A percentile compares a stretch with the other conserved stretches of the same genome.
phyloP scores from a whole-genome alignment of 495 filamentous ascomycete genomes.

The Penicillium verhagenii region DNA sequence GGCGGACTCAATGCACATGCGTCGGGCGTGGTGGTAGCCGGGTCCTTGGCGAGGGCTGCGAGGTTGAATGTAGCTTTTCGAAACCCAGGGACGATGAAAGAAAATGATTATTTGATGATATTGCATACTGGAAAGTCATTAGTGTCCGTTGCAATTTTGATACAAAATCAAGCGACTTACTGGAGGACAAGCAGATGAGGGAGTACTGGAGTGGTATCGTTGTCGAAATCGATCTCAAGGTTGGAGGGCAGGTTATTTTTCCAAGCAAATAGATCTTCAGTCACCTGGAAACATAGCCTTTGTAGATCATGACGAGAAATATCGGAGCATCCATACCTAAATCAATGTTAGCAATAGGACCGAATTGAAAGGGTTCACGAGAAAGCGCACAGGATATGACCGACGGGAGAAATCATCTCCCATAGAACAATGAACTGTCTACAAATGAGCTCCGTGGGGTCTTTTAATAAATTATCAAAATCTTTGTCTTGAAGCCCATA shows the following conservation, averaged over 20 bases:
- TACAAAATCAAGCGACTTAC: slow-evolving; percentile 22
- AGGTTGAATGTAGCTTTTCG: slow-evolving; percentile 49
- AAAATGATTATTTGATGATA: slow-evolving; percentile 54
- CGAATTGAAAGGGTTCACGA: not conserved
- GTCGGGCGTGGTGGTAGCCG: slow-evolving; percentile 46
- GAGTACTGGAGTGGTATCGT: slow-evolving; percentile 35
- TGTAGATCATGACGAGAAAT: slow-evolving; percentile 48
- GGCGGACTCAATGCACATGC: slow-evolving; percentile 50
- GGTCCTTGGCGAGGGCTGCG: slow-evolving; percentile 42
- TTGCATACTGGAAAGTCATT: slow-evolving; percentile 46
- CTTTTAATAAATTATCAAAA: slow-evolving; percentile 26
- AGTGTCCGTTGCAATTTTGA: not conserved
- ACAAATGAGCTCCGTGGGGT: slow-evolving; percentile 42
- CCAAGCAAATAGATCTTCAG: slow-evolving; percentile 47
- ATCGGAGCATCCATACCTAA: slow-evolving; percentile 45
- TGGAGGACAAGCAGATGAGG: slow-evolving; percentile 51
- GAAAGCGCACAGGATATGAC: slow-evolving; percentile 44
- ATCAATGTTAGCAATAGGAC: slow-evolving; percentile 10
- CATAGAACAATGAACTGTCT: slow-evolving; percentile 47
- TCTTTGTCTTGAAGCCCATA: slow-evolving; percentile 36
- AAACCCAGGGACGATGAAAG: slow-evolving; percentile 51
- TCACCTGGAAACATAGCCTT: slow-evolving; percentile 41
- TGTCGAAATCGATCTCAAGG: slow-evolving; percentile 42
- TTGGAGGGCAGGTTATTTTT: slow-evolving; percentile 43
- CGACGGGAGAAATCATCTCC: slow-evolving; percentile 50